phyloP scores from a whole-genome alignment of 352 stramenopile species.

The Lagenidium sp. region DNA sequence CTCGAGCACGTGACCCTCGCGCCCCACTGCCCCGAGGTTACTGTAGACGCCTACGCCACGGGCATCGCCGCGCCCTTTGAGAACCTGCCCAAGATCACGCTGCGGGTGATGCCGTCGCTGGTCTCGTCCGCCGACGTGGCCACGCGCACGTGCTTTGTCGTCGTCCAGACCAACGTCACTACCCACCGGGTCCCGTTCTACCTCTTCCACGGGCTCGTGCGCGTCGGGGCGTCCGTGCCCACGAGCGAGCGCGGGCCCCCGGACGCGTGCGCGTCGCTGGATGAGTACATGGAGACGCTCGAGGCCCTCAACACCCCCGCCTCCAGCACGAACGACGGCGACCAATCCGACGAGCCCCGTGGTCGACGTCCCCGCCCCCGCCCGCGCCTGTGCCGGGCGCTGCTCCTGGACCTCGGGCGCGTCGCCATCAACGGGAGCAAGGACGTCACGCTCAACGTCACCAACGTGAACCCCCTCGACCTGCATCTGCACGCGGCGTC shows the following conservation, averaged over 20 bases:
- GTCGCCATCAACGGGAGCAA: conserved; percentile 18
- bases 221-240: background rate
- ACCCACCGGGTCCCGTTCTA: conserved; percentile 7
- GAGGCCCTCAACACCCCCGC: conserved; percentile 6
- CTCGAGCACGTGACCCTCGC: conserved; percentile 21
- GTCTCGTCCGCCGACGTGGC: too few relatives aligned
- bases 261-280: background rate
- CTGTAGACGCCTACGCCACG: background rate
- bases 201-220: background rate
- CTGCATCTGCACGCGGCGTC: too few relatives aligned
- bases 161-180: conserved; percentile 10
- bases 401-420: conserved; percentile 34
- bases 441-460: conserved; percentile 28
- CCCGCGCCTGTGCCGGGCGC: conserved; percentile 30
- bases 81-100: conserved; percentile 1
- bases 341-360: too few relatives aligned
- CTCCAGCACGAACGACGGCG: too few relatives aligned
- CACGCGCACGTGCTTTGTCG: conserved; percentile 3
- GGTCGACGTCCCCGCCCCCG: too few relatives aligned
- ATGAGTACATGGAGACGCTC: background rate
- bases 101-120: too few relatives aligned
- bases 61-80: background rate
- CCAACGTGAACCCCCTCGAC: conserved; percentile 35
- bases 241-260: background rate
- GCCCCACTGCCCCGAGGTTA: background rate